Conservation (phyloP, 2,329 filamentous ascomycete genomes). For the Curvularia sp. region DNA sequence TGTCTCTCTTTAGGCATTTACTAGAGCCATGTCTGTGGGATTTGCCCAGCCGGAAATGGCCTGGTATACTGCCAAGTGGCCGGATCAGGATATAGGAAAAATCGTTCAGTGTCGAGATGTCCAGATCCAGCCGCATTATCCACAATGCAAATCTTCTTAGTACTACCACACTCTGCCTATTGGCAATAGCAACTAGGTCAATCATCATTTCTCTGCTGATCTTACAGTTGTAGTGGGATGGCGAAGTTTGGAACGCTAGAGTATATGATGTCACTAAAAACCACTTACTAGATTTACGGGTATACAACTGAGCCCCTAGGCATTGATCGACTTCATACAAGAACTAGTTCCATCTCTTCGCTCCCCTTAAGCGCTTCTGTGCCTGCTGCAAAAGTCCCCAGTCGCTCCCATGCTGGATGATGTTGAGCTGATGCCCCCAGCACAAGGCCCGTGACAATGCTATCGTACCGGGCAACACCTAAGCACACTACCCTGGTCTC, state of each 20-base stretch:
- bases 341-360: conserved; percentile 29
- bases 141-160: background rate
- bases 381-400: conserved; percentile 43
- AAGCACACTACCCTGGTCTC: conserved; percentile 37
- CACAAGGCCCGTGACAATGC: conserved; percentile 39
- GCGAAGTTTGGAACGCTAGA: background rate
- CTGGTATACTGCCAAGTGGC: background rate
- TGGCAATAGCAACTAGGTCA: background rate
- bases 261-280: background rate
- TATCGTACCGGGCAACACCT: conserved; percentile 36
- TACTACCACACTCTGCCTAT: background rate
- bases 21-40: background rate
- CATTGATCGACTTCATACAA: conserved; percentile 21
- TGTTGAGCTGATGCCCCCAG: conserved; percentile 29
- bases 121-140: too few species aligned
- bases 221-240: background rate
- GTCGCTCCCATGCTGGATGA: conserved; percentile 29
- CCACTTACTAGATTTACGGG: background rate
- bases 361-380: conserved; percentile 30
- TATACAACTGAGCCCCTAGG: background rate
- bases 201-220: background rate
- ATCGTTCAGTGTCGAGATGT: background rate
- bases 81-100: background rate
- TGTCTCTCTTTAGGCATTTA: conserved; percentile 46
- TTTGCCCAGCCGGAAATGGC: background rate